phyloP scores from a whole-genome alignment of 148 eudicot species.

The Cornus kousa region DNA sequence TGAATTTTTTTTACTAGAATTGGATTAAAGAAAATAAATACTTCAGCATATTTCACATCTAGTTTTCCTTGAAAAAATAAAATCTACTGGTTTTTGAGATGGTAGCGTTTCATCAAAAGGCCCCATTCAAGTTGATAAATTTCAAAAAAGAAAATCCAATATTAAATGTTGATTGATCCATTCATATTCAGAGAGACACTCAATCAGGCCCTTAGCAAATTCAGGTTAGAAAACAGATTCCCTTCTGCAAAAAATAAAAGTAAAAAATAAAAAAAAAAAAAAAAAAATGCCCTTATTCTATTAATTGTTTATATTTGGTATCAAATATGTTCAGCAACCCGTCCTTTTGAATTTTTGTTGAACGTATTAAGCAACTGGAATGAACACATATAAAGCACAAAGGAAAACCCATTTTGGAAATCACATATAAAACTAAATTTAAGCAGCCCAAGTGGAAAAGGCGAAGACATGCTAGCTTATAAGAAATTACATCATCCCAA shows the following conservation, averaged over 20 bases:
- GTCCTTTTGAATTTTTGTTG: no score
- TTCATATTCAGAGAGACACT: background rate
- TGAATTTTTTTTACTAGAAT: no score
- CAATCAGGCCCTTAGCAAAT: background rate
- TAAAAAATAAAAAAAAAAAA: background rate
- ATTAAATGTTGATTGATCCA: no score
- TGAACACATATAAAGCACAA: background rate
- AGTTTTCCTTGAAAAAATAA: no score
- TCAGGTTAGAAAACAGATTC: no score
- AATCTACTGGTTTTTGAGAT: no score
- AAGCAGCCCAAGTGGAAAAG: background rate
- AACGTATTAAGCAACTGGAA: background rate
- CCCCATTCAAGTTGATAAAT: no score
- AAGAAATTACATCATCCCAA: constrained; percentile 83
- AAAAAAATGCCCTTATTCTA: background rate
- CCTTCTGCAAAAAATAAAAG: background rate
- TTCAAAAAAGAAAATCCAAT: no score
- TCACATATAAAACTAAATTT: background rate
- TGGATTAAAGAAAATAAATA: no score
- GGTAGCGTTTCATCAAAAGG: no score
- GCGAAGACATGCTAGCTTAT: background rate
- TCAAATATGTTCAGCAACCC: background rate
- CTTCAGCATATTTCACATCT: no score
- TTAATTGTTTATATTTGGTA: background rate
- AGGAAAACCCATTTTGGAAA: background rate